Base-by-base conservation (phyloP, 116 monocot species). In the Zostera marina region DNA sequence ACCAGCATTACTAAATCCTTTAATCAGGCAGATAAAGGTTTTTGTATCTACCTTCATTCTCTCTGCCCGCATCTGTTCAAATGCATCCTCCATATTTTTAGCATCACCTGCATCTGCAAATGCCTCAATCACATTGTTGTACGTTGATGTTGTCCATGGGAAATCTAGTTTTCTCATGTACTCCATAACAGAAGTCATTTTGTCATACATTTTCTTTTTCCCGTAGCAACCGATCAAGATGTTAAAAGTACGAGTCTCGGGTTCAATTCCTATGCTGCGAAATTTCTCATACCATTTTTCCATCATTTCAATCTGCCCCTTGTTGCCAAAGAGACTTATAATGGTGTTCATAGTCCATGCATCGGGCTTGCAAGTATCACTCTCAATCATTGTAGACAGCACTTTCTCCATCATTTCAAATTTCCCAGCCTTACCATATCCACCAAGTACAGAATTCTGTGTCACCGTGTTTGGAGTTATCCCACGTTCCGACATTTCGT, bases 251-350 rank as follows among this genome's bases (percentile, higher is more conserved):
- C 82, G 77, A 3, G 94, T 80, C 53, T 96, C 89, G 24, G 89
- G 94, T 41, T 96, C 94, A 11, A 96, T 85, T 47, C 89, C 94
- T 44, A 75, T 59, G 41, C 72, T 56, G 10, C 96, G 70, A 44
- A 96, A 89, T 56, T 76, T 88, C 63, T 96, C 96, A 58, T 96
- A 96, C 96, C 96, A 96, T 61, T 73, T 89, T 20, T 85, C 96
- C 96, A 96, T 96, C 52, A 67, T 38, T 19, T 85, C 82, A 43
- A 89, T 62, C 23, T 78, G 71, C 4, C 89, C 89, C 58, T 53
- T 76, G 62, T 80, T 80, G 15, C 89, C 77, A 68, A 89, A 81
- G 40, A 96, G 63, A 47, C 79, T 70, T 13, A 89, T 60, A 25
- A 96, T 83, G 9, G 85, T 89, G 59, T 89, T 96, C 89, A 96